These are phyloP conservation scores for Lentinula aciculospora DNA, from an alignment of 768 basidiomycete genomes.

Conservation along the genomic window DNA sequence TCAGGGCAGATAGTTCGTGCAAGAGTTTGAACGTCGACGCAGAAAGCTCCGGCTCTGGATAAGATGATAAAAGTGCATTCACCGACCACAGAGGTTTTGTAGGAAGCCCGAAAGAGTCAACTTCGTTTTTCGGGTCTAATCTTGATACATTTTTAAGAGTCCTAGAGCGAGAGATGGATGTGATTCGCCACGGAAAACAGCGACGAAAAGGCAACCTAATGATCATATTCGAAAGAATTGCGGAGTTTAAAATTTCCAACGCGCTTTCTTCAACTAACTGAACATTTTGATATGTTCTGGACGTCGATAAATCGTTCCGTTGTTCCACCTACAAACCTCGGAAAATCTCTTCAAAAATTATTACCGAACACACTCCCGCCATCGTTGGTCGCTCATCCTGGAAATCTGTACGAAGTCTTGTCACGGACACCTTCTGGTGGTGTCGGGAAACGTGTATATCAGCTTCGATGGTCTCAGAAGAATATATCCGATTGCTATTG, in stretches of 20 bases:
- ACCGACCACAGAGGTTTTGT: constrained; percentile 75
- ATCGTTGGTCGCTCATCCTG: constrained; percentile 47
- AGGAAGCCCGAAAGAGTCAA: constrained; percentile 63
- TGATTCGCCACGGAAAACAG: constrained; percentile 1
- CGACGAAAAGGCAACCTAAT: constrained; percentile 13
- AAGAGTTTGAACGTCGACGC: constrained; percentile 54
- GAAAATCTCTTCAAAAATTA: constrained; percentile 44
- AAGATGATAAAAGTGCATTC: constrained; percentile 68
- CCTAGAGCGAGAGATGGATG: constrained; percentile 5
- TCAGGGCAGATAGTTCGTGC: constrained; percentile 68
- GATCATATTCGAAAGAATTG: constrained; percentile 19
- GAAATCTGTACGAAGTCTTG: constrained; percentile 68
- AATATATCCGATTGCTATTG: constrained; percentile 66
- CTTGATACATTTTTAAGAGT: constrained; percentile 5
- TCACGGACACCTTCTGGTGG: constrained; percentile 64
- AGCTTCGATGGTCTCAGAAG: constrained; percentile 69
- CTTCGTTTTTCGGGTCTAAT: constrained; percentile 16
- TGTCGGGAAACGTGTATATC: constrained; percentile 63
- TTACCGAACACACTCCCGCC: constrained; percentile 58
- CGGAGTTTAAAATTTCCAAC: constrained; percentile 19
- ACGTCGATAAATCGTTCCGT: constrained; percentile 22
- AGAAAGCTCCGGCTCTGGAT: constrained; percentile 60
- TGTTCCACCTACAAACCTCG: constrained; percentile 17
- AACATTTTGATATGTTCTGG: constrained; percentile 25
- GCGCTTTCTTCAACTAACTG: constrained; percentile 4